Evolutionary conservation across 805 yeast genomes (phyloP), one percentile per base, ranked within the genome.

Genomic region (Ogataea pignaliae): DNA sequence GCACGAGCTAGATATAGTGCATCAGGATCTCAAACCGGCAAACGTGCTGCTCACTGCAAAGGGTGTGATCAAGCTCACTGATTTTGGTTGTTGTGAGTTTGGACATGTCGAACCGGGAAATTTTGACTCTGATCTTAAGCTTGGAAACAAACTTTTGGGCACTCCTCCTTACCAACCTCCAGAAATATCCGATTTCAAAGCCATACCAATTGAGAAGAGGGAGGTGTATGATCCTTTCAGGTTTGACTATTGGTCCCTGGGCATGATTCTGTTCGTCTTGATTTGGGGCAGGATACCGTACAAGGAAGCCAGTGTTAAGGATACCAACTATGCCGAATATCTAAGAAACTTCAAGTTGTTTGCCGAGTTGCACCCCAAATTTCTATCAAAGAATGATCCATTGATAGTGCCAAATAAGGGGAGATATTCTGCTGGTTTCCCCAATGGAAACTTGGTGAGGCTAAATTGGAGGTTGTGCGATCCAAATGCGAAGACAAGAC

Each of bases 81-180:
- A 85, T 67, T 85, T 84, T 61, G 93, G 93, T 46, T 85, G 85
- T 31, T 78, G 86, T 40, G 83, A 76, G 41, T 76, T 76, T 57
- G 85, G 82, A 14, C 83, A 80, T 59, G 73, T 64, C 41, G 68
- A 61, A 16, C 76, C 76, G 1, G 73, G 76, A 1, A 77, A 84
- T 60, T 64, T 74, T 16, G 52, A 60, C 0, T 70, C 78, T 18
- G 67, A 69, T 3, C 49, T 75, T 11, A 64, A 63, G 40, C 34
- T 43, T 14, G 41, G 48, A 18, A 66, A 73, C 35, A 67, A 78
- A 2, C 74, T 75, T 59, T 83, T 84, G 36, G 93, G 95, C 2
- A 83, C 90, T 1, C 88, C 93, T 3, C 93, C 93, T 1, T 85
- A 83, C 61, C 78, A 83, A 11, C 80, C 91, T 4, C 93, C 95